phyloP scores from a whole-genome alignment of 108 stramenopile species.

The Cyclostephanos tholiformis region DNA sequence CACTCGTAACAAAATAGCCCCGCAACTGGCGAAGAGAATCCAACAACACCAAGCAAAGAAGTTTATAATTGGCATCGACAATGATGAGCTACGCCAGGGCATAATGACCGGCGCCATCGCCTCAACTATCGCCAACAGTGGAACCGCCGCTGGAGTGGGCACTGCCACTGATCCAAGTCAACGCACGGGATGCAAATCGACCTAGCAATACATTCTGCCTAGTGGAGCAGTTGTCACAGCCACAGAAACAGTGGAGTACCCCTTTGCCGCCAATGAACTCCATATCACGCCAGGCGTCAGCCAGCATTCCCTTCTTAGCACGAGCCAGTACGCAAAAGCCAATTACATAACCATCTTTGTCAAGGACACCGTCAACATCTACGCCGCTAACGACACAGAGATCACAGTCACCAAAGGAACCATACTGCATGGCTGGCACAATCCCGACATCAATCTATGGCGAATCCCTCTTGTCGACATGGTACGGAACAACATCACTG shows the following conservation, averaged over 20 bases:
- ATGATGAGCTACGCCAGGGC: no score
- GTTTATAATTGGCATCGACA: no score
- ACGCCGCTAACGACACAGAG: not conserved
- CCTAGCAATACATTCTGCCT: not conserved
- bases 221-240: conserved; percentile 3
- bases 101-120: not conserved
- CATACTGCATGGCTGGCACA: not conserved
- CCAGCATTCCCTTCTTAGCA: not conserved
- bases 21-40: no score
- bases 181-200: conserved; percentile 1
- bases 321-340: not conserved
- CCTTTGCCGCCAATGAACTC: not conserved
- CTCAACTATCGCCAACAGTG: not conserved
- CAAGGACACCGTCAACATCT: no score
- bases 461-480: no score
- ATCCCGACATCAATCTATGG: not conserved
- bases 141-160: not conserved
- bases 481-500: no score
- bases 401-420: not conserved
- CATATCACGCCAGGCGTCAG: no score
- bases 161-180: no score
- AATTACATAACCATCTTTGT: no score
- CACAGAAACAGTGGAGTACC: not conserved
- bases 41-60: no score
- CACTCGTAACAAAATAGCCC: no score